These are phyloP conservation scores for Boletus subcaerulescens DNA, from an alignment of 768 basidiomycete species.

Conservation along the genomic window DNA sequence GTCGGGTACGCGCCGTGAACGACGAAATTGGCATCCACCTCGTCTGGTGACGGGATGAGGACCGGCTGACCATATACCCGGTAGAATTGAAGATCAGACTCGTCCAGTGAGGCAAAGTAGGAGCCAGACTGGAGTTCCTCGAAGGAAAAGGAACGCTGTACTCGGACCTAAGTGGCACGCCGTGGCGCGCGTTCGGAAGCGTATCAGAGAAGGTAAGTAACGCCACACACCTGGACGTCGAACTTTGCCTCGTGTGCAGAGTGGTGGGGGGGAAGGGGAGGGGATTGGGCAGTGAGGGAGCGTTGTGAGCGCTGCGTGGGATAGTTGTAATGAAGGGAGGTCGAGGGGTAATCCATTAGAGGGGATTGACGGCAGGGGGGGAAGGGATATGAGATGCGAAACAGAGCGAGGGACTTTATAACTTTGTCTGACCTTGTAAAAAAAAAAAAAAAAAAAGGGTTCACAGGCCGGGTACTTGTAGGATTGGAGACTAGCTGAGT, in stretches of 20 bases:
- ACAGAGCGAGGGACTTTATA: conserved; percentile 27
- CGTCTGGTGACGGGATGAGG: conserved; percentile 27
- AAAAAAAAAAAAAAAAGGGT: conserved; percentile 10
- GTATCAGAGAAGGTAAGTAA: background rate
- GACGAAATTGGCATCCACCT: conserved; percentile 17
- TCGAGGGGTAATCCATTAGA: conserved; percentile 13
- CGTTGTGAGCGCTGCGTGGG: background rate
- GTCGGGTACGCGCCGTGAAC: conserved; percentile 9
- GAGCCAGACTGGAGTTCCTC: conserved; percentile 35
- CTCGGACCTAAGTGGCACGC: conserved; percentile 21
- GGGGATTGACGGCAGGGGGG: conserved; percentile 23
- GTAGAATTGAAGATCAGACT: conserved; percentile 33
- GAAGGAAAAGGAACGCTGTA: conserved; percentile 32
- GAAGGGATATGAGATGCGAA: conserved; percentile 6
- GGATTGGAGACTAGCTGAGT: conserved; percentile 18
- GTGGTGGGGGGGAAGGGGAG: conserved; percentile 1
- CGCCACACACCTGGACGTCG: conserved; percentile 19
- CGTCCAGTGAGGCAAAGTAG: conserved; percentile 29
- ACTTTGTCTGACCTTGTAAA: conserved; percentile 24
- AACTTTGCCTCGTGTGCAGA: conserved; percentile 20
- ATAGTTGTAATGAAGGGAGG: background rate
- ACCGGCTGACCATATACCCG: conserved; percentile 32
- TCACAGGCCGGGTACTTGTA: conserved; percentile 18
- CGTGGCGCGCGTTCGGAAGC: background rate
- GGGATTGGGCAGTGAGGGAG: conserved; percentile 6